Percentiles rank a stretch among this genome's conserved stretches.
These are phyloP conservation scores for Tylopilus sp. DNA, from an alignment of 768 basidiomycete genomes.

Conservation along the genomic window DNA sequence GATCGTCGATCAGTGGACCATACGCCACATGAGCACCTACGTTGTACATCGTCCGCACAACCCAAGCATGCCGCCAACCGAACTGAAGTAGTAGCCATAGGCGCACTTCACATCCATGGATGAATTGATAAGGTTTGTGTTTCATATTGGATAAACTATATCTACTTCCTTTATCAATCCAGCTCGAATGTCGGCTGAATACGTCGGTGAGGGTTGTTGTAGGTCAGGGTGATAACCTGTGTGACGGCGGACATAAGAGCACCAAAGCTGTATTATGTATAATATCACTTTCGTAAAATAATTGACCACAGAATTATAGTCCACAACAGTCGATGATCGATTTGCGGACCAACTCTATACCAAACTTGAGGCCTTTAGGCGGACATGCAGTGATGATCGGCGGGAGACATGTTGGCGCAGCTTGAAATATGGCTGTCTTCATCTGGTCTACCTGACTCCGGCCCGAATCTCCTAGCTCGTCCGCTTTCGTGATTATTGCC, in stretches of 20 bases:
- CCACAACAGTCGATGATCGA: conserved; percentile 63
- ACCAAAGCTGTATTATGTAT: not conserved
- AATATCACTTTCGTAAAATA: not conserved
- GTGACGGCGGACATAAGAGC: not conserved
- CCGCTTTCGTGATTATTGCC: conserved; percentile 69
- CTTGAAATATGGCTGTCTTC: conserved; percentile 48
- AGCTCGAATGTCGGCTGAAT: not conserved
- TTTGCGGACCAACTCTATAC: conserved; percentile 52
- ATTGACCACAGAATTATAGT: conserved; percentile 16
- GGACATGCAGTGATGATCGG: conserved; percentile 56
- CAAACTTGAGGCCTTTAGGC: conserved; percentile 49
- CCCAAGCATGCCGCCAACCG: conserved; percentile 5
- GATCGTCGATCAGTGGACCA: not conserved
- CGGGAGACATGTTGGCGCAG: conserved; percentile 58
- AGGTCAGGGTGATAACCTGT: not conserved
- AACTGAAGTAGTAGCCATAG: not conserved
- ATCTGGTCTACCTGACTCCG: conserved; percentile 39
- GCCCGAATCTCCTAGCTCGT: conserved; percentile 41
- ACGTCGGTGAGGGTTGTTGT: not conserved
- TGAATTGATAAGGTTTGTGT: not conserved
- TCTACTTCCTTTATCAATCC: not conserved
- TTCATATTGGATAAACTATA: not conserved
- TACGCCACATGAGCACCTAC: not conserved
- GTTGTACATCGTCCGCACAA: conserved; percentile 7
- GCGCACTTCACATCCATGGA: not conserved